Percentiles rank a stretch among this genome's conserved stretches.
Conservation (phyloP, 2,329 filamentous ascomycete species). For the Calycina herbarum region DNA sequence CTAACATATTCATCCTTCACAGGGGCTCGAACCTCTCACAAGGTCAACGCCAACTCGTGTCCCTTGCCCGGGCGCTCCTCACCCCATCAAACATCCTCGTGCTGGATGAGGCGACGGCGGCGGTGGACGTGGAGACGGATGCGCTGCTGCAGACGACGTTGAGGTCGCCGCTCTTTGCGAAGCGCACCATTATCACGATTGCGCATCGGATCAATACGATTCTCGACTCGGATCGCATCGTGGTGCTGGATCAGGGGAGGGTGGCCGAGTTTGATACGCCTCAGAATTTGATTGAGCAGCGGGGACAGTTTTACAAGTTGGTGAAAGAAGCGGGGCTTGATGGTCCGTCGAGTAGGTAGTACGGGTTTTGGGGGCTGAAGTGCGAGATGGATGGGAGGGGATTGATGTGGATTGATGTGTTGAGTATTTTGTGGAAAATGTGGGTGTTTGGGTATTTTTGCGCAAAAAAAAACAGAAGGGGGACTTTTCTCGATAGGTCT, state of each 20-base stretch:
- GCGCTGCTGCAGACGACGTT: conserved; percentile 65
- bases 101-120: conserved; percentile 91
- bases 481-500: neutral
- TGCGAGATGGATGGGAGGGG: neutral
- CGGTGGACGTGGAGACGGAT: conserved; percentile 67
- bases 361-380: neutral
- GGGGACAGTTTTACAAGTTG: conserved; percentile 82
- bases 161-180: conserved; percentile 69
- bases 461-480: neutral
- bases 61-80: conserved; percentile 87
- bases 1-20: conserved; percentile 18
- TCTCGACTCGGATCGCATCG: conserved; percentile 81
- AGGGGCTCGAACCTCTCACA: conserved; percentile 90
- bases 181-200: conserved; percentile 97
- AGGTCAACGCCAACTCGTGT: conserved; percentile 92
- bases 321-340: conserved; percentile 85
- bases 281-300: conserved; percentile 69
- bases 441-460: neutral
- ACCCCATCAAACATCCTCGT: conserved; percentile 97
- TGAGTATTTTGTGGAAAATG: neutral
- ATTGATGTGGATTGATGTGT: neutral
- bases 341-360: conserved; percentile 16
- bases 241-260: conserved; percentile 87
- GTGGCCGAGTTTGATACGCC: conserved; percentile 94
- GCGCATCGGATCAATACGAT: conserved; percentile 99